phyloP scores from a whole-genome alignment of 192 early-diverging fungal species.

The Fimicolochytrium jonesii region DNA sequence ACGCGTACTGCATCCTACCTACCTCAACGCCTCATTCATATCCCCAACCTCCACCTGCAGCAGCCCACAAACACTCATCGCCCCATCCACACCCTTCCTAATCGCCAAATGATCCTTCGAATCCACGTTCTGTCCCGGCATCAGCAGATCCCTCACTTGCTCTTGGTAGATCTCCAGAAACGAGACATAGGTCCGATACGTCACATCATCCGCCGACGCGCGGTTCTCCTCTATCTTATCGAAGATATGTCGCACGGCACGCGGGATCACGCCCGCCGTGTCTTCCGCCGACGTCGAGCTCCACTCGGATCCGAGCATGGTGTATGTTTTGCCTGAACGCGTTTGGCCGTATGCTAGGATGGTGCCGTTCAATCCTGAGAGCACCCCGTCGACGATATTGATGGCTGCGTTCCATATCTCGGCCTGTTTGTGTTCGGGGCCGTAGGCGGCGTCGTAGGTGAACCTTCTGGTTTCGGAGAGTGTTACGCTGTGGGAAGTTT shows the following conservation, averaged over 20 bases:
- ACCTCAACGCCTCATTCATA: slow-evolving; percentile 31
- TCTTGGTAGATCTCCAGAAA: slow-evolving; percentile 61
- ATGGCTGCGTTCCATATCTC: slow-evolving; percentile 2
- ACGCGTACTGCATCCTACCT: too few relatives aligned
- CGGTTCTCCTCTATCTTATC: slow-evolving; percentile 20
- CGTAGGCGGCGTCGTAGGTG: slow-evolving; percentile 19
- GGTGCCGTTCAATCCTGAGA: slow-evolving; percentile 89
- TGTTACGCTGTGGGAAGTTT: slow-evolving; percentile 1
- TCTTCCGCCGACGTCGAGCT: slow-evolving; percentile 16
- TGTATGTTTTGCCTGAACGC: slow-evolving; percentile 51
- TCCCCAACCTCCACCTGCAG: slow-evolving; percentile 27
- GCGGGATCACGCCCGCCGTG: slow-evolving; percentile 45
- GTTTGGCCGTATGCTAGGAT: slow-evolving; percentile 42
- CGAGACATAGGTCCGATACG: slow-evolving; percentile 32
- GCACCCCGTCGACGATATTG: slow-evolving; percentile 38
- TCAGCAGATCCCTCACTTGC: slow-evolving; percentile 45
- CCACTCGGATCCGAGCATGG: slow-evolving; percentile 43
- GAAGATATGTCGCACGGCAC: slow-evolving; percentile 42
- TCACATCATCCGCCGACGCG: slow-evolving; percentile 11
- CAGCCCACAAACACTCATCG: slow-evolving; percentile 37
- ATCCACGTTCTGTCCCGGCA: slow-evolving; percentile 2
- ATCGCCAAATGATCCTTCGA: slow-evolving; percentile 44
- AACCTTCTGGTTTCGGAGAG: slow-evolving; percentile 10
- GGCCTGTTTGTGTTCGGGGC: neutral
- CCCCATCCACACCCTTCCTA: slow-evolving; percentile 42